Percentiles rank a stretch among this genome's conserved stretches.
phyloP scores from a whole-genome alignment of 2,329 filamentous ascomycete species.

The Drechslera avenae region DNA sequence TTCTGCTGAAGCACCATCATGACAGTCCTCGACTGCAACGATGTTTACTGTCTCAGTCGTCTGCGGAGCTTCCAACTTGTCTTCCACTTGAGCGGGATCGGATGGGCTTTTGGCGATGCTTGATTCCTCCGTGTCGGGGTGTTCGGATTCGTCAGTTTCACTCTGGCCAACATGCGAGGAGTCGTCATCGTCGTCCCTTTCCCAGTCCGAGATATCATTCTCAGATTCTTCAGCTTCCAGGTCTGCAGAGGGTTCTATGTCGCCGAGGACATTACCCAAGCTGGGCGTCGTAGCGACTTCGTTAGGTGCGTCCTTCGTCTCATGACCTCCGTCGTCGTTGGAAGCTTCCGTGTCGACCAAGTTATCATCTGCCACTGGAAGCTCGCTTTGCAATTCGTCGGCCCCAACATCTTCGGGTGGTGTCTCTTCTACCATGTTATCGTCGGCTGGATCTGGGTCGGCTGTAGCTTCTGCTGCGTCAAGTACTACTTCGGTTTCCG shows the following conservation, averaged over 20 bases:
- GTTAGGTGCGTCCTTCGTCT: background rate
- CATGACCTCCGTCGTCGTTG: background rate
- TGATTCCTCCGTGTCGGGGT: constrained; percentile 1
- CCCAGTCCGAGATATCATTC: constrained; percentile 2
- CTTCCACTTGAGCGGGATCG: constrained; percentile 1
- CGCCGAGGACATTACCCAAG: too few relatives aligned
- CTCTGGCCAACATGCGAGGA: constrained; percentile 2
- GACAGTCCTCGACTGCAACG: background rate
- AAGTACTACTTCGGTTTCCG: background rate
- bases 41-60: background rate
- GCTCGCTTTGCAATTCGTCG: background rate
- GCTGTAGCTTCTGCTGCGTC: background rate
- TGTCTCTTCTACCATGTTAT: background rate
- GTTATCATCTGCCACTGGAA: background rate
- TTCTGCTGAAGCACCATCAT: background rate
- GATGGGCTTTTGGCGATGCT: background rate
- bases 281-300: background rate
- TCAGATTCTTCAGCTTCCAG: background rate
- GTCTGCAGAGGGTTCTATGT: too few relatives aligned
- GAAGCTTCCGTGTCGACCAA: background rate
- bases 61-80: background rate
- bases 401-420: background rate
- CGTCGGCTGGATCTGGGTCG: background rate
- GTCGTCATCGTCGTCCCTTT: constrained; percentile 3
- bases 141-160: constrained; percentile 13